phyloP scores from a whole-genome alignment of 2,329 filamentous ascomycete species.

The Fusarium illudens region DNA sequence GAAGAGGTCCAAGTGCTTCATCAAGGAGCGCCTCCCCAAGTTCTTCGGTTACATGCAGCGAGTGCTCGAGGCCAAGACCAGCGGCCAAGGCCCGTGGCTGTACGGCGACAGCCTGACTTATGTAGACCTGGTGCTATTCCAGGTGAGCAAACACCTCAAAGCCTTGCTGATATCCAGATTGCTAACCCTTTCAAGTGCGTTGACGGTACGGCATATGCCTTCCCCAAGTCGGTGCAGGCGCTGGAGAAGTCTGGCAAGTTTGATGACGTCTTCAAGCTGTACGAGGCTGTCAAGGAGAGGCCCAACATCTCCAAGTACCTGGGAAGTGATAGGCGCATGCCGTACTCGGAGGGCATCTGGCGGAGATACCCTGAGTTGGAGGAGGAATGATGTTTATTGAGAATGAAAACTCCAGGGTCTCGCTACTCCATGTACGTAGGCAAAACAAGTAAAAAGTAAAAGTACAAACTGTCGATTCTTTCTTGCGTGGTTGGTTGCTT shows the following conservation, averaged over 20 bases:
- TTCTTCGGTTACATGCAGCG: constrained; percentile 76
- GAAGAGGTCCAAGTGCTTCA: constrained; percentile 64
- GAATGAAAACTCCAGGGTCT: too few species aligned
- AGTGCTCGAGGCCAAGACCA: constrained; percentile 64
- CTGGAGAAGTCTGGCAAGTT: constrained; percentile 66
- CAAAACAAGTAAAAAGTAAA: not conserved
- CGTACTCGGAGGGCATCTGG: constrained; percentile 73
- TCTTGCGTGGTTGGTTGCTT: too few species aligned
- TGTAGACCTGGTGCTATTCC: constrained; percentile 78
- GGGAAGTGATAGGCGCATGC: constrained; percentile 67
- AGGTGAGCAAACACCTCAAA: constrained; percentile 55
- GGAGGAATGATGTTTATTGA: constrained; percentile 40
- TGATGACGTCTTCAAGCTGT: constrained; percentile 68
- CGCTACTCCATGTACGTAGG: not conserved
- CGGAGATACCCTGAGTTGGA: constrained; percentile 79
- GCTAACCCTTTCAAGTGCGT: constrained; percentile 50
- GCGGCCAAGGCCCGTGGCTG: constrained; percentile 68
- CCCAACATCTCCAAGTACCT: constrained; percentile 75
- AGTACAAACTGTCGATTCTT: not conserved
- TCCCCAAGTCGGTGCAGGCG: constrained; percentile 70
- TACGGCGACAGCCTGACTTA: constrained; percentile 72
- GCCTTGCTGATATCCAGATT: not conserved
- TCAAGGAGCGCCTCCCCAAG: constrained; percentile 72
- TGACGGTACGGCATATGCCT: constrained; percentile 70
- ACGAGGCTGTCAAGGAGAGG: constrained; percentile 68